Conservation (phyloP, 345 rosid genomes). For the Laguncularia racemosa region DNA sequence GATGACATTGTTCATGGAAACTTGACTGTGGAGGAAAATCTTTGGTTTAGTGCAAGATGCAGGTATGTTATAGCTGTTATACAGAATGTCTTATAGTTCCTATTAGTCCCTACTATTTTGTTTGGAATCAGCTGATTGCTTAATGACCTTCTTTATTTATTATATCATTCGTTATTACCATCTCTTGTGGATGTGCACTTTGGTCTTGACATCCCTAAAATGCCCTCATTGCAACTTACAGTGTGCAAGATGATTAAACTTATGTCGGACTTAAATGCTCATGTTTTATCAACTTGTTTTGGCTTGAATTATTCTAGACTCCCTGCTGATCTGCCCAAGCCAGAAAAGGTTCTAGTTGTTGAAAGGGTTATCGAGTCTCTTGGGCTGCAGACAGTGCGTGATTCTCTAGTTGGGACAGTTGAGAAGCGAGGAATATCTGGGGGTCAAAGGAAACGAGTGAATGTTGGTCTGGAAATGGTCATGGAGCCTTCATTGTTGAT, state of each 20-base stretch:
- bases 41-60: slow-evolving; percentile 99
- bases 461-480: slow-evolving; percentile 99
- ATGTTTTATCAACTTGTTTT: slow-evolving; percentile 4
- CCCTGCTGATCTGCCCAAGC: slow-evolving; percentile 65
- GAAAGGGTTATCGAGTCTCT: slow-evolving; percentile 90
- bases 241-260: too few relatives aligned
- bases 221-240: too few relatives aligned
- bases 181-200: too few relatives aligned
- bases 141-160: too few relatives aligned
- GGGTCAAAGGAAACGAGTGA: slow-evolving; percentile 97
- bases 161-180: too few relatives aligned
- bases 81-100: too few relatives aligned
- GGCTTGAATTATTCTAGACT: slow-evolving; percentile 33
- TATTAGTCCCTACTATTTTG: too few relatives aligned
- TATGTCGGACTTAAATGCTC: not conserved
- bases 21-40: slow-evolving; percentile 94
- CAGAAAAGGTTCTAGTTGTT: slow-evolving; percentile 81
- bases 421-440: slow-evolving; percentile 98
- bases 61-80: slow-evolving; percentile 35
- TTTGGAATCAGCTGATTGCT: too few relatives aligned
- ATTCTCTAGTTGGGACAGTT: slow-evolving; percentile 92
- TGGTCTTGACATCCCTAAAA: too few relatives aligned
- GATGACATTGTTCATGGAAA: slow-evolving; percentile 99
- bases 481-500: slow-evolving; percentile 99
- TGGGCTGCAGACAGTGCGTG: slow-evolving; percentile 77